These are phyloP conservation scores for Lichtheimia ornata DNA, from an alignment of 371 early-diverging fungal genomes.

Conservation along the genomic window DNA sequence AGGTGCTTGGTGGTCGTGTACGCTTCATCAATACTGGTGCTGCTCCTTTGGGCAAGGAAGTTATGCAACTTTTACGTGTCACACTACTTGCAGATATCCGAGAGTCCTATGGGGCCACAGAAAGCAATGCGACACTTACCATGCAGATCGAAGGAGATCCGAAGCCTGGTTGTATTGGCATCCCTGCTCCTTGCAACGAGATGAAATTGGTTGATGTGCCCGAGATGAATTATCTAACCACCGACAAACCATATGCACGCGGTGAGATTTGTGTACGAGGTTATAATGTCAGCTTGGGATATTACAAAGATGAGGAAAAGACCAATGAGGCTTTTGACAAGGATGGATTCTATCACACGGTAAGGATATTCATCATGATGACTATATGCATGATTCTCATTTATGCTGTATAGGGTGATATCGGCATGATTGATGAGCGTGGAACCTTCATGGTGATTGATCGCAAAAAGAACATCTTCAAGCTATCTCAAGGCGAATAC, in stretches of 20 bases:
- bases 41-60: constrained; percentile 91
- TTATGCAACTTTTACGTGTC: constrained; percentile 87
- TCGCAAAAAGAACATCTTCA: constrained; percentile 98
- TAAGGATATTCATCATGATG: too few species aligned
- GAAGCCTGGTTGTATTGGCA: constrained; percentile 75
- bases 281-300: constrained; percentile 72
- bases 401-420: constrained; percentile 65
- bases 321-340: constrained; percentile 79
- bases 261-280: constrained; percentile 95
- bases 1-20: constrained; percentile 89
- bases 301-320: constrained; percentile 81
- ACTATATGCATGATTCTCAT: too few species aligned
- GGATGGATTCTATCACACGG: constrained; percentile 94
- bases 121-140: constrained; percentile 70
- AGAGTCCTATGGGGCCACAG: constrained; percentile 92
- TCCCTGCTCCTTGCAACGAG: constrained; percentile 59
- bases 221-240: constrained; percentile 82
- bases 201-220: constrained; percentile 90
- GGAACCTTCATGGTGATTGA: constrained; percentile 84
- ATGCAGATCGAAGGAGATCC: constrained; percentile 46
- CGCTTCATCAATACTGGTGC: constrained; percentile 78
- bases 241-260: constrained; percentile 75
- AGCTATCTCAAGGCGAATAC: constrained; percentile 91
- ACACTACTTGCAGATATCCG: constrained; percentile 64
- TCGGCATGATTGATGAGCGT: constrained; percentile 75